phyloP scores from a whole-genome alignment of 2,329 filamentous ascomycete genomes.

The Colletotrichum navitas region DNA sequence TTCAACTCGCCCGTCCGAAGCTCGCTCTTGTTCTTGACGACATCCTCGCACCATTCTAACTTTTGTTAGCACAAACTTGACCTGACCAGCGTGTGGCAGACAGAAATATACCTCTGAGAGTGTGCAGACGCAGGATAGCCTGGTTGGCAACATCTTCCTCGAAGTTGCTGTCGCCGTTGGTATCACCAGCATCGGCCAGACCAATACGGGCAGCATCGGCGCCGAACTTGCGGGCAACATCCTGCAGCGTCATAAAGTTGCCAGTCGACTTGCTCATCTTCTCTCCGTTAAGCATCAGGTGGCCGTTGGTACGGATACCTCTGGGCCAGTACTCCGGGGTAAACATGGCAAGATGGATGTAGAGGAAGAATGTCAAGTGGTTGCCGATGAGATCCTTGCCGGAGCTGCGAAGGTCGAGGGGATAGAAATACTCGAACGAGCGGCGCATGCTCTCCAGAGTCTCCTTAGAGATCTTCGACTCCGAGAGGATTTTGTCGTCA shows the following conservation, averaged over 20 bases:
- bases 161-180: constrained; percentile 96
- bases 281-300: constrained; percentile 93
- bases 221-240: constrained; percentile 91
- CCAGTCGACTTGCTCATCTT: constrained; percentile 99
- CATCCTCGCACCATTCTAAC: constrained; percentile 89
- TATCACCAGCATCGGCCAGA: constrained; percentile 93
- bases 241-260: constrained; percentile 93
- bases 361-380: constrained; percentile 90
- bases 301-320: constrained; percentile 89
- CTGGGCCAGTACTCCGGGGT: constrained; percentile 88
- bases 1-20: constrained; percentile 83
- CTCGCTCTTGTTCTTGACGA: constrained; percentile 75
- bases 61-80: constrained; percentile 52
- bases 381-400: constrained; percentile 96
- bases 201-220: constrained; percentile 93
- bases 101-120: constrained; percentile 46
- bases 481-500: constrained; percentile 71
- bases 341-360: constrained; percentile 92
- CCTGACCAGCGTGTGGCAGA: not conserved
- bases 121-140: constrained; percentile 86
- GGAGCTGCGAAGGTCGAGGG: constrained; percentile 86
- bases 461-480: constrained; percentile 79
- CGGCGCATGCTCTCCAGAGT: constrained; percentile 84
- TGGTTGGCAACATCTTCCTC: constrained; percentile 95
- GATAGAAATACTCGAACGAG: constrained; percentile 98